Percentiles rank a stretch among this genome's conserved stretches.
Evolutionary conservation across 2,329 filamentous ascomycete genomes (phyloP).

Genomic region (Orbilia ellipsospora): DNA sequence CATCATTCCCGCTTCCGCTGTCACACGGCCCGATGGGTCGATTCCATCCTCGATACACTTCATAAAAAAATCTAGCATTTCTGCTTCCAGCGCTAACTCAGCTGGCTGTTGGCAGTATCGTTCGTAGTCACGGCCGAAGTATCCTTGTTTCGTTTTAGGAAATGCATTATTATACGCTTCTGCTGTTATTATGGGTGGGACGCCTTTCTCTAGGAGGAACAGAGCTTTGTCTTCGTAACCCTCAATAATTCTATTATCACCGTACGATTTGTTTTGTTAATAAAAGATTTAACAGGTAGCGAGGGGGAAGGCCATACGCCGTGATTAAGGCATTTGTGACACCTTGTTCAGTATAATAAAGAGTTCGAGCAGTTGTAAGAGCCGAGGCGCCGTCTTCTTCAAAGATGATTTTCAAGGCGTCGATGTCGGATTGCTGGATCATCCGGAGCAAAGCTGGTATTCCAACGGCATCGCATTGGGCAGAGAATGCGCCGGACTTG

Average conservation of each 20-base stretch:
- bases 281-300: not conserved
- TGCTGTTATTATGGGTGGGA: slow-evolving; percentile 68
- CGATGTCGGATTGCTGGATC: slow-evolving; percentile 65
- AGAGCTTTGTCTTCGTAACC: slow-evolving; percentile 68
- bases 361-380: not conserved
- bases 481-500: slow-evolving; percentile 75
- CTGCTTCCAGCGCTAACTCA: slow-evolving; percentile 69
- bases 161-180: not conserved
- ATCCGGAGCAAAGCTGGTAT: slow-evolving; percentile 75
- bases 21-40: slow-evolving; percentile 64
- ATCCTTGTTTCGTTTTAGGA: slow-evolving; percentile 67
- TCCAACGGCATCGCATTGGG: slow-evolving; percentile 74
- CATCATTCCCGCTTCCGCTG: not conserved
- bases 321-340: too few relatives aligned
- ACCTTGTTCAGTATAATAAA: not conserved
- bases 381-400: slow-evolving; percentile 54
- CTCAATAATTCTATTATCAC: slow-evolving; percentile 45
- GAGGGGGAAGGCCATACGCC: too few relatives aligned
- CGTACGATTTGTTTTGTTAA: not conserved
- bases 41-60: slow-evolving; percentile 73
- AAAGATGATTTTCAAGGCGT: slow-evolving; percentile 65
- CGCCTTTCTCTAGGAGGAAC: slow-evolving; percentile 74
- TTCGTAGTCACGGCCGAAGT: too few relatives aligned
- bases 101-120: slow-evolving; percentile 70
- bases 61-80: slow-evolving; percentile 67